A percentile compares a stretch with the other conserved stretches of the same genome.
These are phyloP conservation scores for Candida germanica DNA, from an alignment of 805 yeast genomes.

Conservation along the genomic window DNA sequence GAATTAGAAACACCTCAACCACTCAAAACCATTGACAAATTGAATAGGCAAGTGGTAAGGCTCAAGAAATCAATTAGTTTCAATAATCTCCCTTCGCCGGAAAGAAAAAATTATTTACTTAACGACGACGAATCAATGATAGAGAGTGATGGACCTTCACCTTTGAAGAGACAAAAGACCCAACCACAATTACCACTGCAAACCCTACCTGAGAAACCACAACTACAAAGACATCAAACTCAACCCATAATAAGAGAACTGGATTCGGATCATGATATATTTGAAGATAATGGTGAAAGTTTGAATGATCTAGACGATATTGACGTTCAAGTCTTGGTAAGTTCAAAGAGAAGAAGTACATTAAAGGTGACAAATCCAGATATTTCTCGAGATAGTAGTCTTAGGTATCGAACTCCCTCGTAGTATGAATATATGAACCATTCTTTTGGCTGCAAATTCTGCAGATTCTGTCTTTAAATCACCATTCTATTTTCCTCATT, in stretches of 20 bases:
- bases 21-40: slow-evolving; percentile 11
- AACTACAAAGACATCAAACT: background rate
- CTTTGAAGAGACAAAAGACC: background rate
- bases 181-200: background rate
- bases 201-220: background rate
- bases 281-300: slow-evolving; percentile 11
- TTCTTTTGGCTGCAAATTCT: too few species aligned
- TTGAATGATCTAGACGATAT: slow-evolving; percentile 11
- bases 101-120: slow-evolving; percentile 5
- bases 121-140: slow-evolving; percentile 12
- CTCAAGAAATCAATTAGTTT: slow-evolving; percentile 16
- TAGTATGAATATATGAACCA: too few species aligned
- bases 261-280: background rate
- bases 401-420: slow-evolving; percentile 13
- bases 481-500: too few species aligned
- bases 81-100: slow-evolving; percentile 11
- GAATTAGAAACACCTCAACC: slow-evolving; percentile 13
- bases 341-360: slow-evolving; percentile 59
- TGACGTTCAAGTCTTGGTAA: slow-evolving; percentile 71
- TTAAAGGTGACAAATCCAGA: slow-evolving; percentile 64
- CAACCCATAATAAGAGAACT: background rate
- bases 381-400: slow-evolving; percentile 3
- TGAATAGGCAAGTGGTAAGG: slow-evolving; percentile 13
- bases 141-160: slow-evolving; percentile 5
- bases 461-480: too few species aligned